phyloP scores from a whole-genome alignment of 2,329 filamentous ascomycete species.

The Fusarium floridanum region DNA sequence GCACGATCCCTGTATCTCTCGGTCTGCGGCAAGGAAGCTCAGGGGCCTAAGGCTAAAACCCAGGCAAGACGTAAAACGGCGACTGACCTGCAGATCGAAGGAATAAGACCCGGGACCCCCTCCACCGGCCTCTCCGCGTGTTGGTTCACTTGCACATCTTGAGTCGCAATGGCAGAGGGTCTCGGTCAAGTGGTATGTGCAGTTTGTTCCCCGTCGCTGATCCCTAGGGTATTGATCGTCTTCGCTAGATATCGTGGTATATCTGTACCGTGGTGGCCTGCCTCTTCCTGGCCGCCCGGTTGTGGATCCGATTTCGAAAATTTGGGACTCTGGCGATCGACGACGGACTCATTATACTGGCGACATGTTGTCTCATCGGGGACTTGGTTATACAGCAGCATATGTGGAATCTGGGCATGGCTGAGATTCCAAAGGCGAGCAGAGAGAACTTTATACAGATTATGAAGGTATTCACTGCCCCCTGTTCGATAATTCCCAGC shows the following conservation, averaged over 20 bases:
- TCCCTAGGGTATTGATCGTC: neutral
- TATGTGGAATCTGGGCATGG: slow-evolving; percentile 46
- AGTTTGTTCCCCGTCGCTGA: neutral
- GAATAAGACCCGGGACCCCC: slow-evolving; percentile 32
- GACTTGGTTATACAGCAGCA: slow-evolving; percentile 41
- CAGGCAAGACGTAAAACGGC: slow-evolving; percentile 7
- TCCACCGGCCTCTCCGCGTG: slow-evolving; percentile 10
- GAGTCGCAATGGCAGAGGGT: slow-evolving; percentile 42
- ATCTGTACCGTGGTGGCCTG: slow-evolving; percentile 37
- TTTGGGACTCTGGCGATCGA: slow-evolving; percentile 32
- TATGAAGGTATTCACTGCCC: slow-evolving; percentile 35
- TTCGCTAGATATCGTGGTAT: slow-evolving; percentile 40
- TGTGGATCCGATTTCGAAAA: slow-evolving; percentile 39
- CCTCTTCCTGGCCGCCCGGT: slow-evolving; percentile 31
- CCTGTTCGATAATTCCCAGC: neutral
- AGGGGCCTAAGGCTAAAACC: neutral
- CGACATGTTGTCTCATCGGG: slow-evolving; percentile 38
- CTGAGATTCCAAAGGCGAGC: slow-evolving; percentile 37
- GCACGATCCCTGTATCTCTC: neutral
- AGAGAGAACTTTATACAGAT: slow-evolving; percentile 43
- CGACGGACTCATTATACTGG: slow-evolving; percentile 35
- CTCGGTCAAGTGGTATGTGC: slow-evolving; percentile 42
- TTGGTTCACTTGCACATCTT: slow-evolving; percentile 16
- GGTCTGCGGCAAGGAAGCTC: neutral
- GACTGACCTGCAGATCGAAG: slow-evolving; percentile 13